These are phyloP conservation scores for Elongisporangium senticosum DNA, from an alignment of 352 stramenopile species.

Conservation along the genomic window DNA sequence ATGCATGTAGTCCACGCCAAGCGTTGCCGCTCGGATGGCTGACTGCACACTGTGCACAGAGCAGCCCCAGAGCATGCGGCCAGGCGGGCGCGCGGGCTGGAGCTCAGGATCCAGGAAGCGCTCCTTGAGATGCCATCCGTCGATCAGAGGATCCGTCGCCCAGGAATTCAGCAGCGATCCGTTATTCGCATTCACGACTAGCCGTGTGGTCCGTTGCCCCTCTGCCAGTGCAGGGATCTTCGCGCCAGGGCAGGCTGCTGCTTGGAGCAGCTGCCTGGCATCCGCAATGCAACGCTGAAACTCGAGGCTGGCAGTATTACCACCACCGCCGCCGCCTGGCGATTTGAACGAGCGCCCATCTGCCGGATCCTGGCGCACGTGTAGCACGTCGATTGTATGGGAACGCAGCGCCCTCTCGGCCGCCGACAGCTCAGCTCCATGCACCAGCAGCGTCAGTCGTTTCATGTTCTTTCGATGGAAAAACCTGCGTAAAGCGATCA, in stretches of 20 bases:
- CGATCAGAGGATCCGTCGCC: neutral
- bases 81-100: neutral
- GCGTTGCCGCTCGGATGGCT: slow-evolving; percentile 13
- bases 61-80: slow-evolving; percentile 17
- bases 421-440: neutral
- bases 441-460: slow-evolving; percentile 5
- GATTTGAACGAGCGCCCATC: neutral
- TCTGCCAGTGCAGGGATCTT: neutral
- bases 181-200: neutral
- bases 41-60: slow-evolving; percentile 34
- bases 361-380: neutral
- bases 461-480: slow-evolving; percentile 1
- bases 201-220: neutral
- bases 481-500: neutral
- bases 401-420: neutral
- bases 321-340: too few relatives aligned
- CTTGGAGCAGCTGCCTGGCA: neutral
- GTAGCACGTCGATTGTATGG: neutral
- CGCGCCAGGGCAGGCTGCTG: neutral
- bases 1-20: slow-evolving; percentile 38
- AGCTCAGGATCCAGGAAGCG: slow-evolving; percentile 8
- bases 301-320: neutral
- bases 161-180: neutral
- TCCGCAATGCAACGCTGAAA: neutral
- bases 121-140: slow-evolving; percentile 24